Conservation (phyloP, 1,284 basidiomycete species). For the Jaminaea rosea region DNA sequence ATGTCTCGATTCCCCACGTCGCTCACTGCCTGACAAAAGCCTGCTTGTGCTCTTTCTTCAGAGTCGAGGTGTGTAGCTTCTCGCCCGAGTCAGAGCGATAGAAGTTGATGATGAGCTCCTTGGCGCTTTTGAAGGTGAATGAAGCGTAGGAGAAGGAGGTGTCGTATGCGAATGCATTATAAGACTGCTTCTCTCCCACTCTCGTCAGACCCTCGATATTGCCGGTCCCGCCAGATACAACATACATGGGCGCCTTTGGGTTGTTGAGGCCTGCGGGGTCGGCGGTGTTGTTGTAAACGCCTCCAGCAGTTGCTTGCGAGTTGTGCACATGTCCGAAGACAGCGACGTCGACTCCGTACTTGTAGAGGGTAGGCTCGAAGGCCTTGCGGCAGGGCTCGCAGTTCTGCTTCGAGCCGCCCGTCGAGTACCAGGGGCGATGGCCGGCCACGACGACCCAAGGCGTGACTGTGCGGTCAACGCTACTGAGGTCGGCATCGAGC, state of each 20-base stretch:
- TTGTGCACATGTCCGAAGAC: constrained; percentile 47
- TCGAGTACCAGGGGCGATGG: constrained; percentile 21
- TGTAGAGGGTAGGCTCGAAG: constrained; percentile 45
- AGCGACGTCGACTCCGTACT: constrained; percentile 46
- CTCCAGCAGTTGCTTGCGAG: constrained; percentile 45
- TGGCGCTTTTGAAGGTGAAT: constrained; percentile 41
- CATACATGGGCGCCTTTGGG: constrained; percentile 39
- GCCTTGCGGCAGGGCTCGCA: constrained; percentile 43
- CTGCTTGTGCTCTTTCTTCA: background rate
- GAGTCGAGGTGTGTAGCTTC: background rate
- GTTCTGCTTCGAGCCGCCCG: constrained; percentile 10
- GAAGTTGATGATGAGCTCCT: constrained; percentile 13
- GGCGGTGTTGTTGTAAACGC: constrained; percentile 35
- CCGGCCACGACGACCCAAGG: constrained; percentile 48
- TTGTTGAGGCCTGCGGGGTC: constrained; percentile 27
- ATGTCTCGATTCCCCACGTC: too few species aligned
- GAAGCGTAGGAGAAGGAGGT: constrained; percentile 33
- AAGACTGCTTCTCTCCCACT: background rate
- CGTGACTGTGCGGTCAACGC: constrained; percentile 45
- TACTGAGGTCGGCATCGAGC: constrained; percentile 43
- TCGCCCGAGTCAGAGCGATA: background rate
- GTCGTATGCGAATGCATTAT: constrained; percentile 33
- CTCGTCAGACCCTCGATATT: constrained; percentile 32
- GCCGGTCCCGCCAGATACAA: constrained; percentile 45
- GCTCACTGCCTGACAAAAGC: constrained; percentile 4